These are phyloP conservation scores for Komagataella ulmi DNA, from an alignment of 805 yeast species.

Conservation along the genomic window DNA sequence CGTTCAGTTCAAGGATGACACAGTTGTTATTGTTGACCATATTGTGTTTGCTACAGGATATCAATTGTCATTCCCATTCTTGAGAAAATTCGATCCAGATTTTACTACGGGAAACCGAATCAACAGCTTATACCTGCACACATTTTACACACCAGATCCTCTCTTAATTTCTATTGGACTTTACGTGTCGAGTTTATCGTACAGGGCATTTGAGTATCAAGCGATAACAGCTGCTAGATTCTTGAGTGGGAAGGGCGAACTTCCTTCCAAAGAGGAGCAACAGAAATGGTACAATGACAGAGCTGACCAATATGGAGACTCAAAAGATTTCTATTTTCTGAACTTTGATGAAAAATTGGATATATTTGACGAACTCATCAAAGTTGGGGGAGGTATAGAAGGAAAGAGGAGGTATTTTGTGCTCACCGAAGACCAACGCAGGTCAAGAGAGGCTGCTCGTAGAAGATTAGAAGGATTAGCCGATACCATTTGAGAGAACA, in stretches of 20 bases:
- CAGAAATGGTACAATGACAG: conserved; percentile 17
- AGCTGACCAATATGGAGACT: conserved; percentile 14
- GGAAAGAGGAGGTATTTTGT: background rate
- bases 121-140: conserved; percentile 19
- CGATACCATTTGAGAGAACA: background rate
- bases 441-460: background rate
- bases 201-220: conserved; percentile 27
- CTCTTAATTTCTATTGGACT: conserved; percentile 21
- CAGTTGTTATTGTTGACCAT: conserved; percentile 11
- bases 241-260: conserved; percentile 15
- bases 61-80: conserved; percentile 19
- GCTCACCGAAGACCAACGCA: background rate
- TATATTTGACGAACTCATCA: conserved; percentile 12
- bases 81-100: conserved; percentile 8
- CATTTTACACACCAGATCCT: conserved; percentile 20
- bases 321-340: conserved; percentile 20
- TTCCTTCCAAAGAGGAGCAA: conserved; percentile 19
- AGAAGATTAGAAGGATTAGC: background rate
- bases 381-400: conserved; percentile 14
- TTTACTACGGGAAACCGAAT: conserved; percentile 15
- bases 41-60: conserved; percentile 5
- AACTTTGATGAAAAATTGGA: conserved; percentile 18
- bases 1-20: conserved; percentile 4
- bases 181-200: conserved; percentile 23
- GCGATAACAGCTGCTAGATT: conserved; percentile 21